Conservation (phyloP, 2,329 filamentous ascomycete genomes). For the Chaetomiaceae sp. region DNA sequence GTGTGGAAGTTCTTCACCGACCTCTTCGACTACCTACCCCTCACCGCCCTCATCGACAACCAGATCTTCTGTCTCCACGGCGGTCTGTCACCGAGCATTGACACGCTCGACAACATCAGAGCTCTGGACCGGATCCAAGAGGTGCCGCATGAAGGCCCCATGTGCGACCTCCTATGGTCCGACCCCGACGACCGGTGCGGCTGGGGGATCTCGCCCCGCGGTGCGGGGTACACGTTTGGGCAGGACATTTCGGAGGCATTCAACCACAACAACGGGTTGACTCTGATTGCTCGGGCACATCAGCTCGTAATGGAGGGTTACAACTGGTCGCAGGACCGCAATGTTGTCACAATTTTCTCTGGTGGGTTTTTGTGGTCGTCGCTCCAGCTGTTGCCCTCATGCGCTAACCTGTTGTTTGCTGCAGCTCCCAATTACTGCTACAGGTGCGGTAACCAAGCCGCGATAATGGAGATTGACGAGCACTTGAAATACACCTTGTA, state of each 20-base stretch:
- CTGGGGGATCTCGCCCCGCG: conserved; percentile 92
- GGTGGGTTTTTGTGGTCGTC: conserved; percentile 47
- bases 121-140: conserved; percentile 96
- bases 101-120: conserved; percentile 92
- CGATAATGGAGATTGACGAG: conserved; percentile 99
- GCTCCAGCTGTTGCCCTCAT: not conserved
- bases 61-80: conserved; percentile 99
- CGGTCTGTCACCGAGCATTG: conserved; percentile 91
- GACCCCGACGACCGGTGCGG: conserved; percentile 95
- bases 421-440: conserved; percentile 92
- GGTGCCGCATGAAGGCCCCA: conserved; percentile 95
- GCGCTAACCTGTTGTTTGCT: conserved; percentile 28
- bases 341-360: conserved; percentile 98
- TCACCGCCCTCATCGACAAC: conserved; percentile 96
- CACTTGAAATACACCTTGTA: conserved; percentile 99
- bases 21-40: conserved; percentile 95
- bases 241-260: conserved; percentile 98
- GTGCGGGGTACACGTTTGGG: conserved; percentile 91
- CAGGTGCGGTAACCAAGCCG: conserved; percentile 96
- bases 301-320: conserved; percentile 99
- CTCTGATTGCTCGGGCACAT: conserved; percentile 90
- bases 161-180: conserved; percentile 97
- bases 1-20: conserved; percentile 99
- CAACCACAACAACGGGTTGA: conserved; percentile 98
- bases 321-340: conserved; percentile 98